These are phyloP conservation scores for Starmerella vaccinii DNA, from an alignment of 805 yeast genomes.

Conservation along the genomic window DNA sequence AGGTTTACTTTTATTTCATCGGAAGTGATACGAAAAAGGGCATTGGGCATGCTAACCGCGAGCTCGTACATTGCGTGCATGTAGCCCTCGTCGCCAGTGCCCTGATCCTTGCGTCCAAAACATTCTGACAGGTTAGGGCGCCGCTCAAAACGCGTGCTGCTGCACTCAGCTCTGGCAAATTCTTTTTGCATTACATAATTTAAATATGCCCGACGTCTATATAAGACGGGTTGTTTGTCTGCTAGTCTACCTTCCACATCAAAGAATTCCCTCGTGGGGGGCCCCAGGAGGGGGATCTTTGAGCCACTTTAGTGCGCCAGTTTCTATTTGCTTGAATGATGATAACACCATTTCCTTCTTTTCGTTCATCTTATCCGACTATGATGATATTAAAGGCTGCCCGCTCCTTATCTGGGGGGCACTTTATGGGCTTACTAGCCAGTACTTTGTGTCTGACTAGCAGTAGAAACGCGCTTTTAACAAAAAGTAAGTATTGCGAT, in stretches of 20 bases:
- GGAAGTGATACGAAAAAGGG: no score
- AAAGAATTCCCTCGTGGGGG: constrained; percentile 12
- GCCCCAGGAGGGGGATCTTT: constrained; percentile 15
- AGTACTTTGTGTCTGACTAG: constrained; percentile 31
- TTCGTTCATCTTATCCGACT: constrained; percentile 35
- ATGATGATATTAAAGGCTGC: constrained; percentile 34
- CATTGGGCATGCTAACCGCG: no score
- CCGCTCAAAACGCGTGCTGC: neutral
- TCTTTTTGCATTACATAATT: constrained; percentile 3
- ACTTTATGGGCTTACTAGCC: constrained; percentile 34
- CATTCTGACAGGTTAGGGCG: constrained; percentile 4
- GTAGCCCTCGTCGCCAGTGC: neutral
- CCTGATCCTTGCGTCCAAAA: neutral
- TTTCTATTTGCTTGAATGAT: constrained; percentile 27
- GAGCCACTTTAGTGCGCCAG: neutral
- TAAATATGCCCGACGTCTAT: neutral
- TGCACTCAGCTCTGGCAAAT: constrained; percentile 1
- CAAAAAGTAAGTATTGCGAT: constrained; percentile 26
- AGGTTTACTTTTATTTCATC: no score
- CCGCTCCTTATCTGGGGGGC: constrained; percentile 16
- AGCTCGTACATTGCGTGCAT: no score
- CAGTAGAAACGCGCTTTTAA: constrained; percentile 10
- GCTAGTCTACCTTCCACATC: neutral
- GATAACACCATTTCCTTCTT: constrained; percentile 30
- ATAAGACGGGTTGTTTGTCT: neutral